phyloP scores from a whole-genome alignment of 2,329 filamentous ascomycete species.

The Myriangium duriaei region DNA sequence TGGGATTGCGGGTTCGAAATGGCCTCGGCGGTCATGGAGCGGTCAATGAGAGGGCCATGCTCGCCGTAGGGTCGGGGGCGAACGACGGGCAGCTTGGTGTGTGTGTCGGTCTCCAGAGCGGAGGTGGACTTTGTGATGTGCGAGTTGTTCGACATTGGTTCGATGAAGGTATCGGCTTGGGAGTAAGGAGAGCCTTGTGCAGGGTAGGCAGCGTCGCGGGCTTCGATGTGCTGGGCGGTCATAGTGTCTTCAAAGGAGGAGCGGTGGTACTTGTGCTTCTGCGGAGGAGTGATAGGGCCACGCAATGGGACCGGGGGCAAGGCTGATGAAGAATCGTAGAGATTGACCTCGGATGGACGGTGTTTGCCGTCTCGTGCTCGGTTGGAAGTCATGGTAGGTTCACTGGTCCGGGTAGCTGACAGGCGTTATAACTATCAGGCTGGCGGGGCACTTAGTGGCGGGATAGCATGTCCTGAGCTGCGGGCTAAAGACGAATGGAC shows the following conservation, averaged over 20 bases:
- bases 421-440: background rate
- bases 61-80: constrained; percentile 11
- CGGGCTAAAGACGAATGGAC: too few species aligned
- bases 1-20: constrained; percentile 12
- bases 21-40: constrained; percentile 17
- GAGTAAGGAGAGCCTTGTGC: constrained; percentile 6
- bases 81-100: background rate
- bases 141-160: too few species aligned
- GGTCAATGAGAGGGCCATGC: constrained; percentile 19
- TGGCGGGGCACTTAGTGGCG: too few species aligned
- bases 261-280: constrained; percentile 4
- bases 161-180: constrained; percentile 9
- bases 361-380: background rate
- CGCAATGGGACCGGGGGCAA: constrained; percentile 6
- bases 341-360: constrained; percentile 4
- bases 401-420: too few species aligned
- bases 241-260: constrained; percentile 4
- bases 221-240: constrained; percentile 5
- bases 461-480: too few species aligned
- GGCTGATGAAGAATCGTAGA: constrained; percentile 5
- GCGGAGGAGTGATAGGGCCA: constrained; percentile 3
- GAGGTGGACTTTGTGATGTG: constrained; percentile 4
- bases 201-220: background rate
- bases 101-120: background rate
- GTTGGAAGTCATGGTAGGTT: background rate